Conservation (phyloP, 2,329 filamentous ascomycete genomes). For the Neospermospora avenae region DNA sequence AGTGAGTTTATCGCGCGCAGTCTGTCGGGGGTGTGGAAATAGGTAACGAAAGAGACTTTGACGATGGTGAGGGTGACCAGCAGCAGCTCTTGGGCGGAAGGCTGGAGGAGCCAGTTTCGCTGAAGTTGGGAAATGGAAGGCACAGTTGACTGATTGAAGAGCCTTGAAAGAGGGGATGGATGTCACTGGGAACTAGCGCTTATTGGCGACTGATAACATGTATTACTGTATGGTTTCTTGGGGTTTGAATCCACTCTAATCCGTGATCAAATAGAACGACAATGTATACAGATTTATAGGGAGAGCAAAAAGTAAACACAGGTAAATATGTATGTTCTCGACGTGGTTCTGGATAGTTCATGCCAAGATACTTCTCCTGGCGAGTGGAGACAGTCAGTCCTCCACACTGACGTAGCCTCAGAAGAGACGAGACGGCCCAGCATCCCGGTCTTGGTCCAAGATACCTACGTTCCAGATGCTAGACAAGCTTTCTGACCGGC, state of each 20-base stretch:
- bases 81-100: slow-evolving; percentile 24
- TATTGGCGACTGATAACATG: slow-evolving; percentile 1
- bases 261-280: no score
- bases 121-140: slow-evolving; percentile 4
- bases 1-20: slow-evolving; percentile 63
- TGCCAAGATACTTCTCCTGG: not conserved
- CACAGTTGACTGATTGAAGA: not conserved
- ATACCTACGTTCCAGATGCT: not conserved
- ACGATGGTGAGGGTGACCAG: slow-evolving; percentile 39
- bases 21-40: slow-evolving; percentile 61
- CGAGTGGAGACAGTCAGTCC: not conserved
- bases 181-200: slow-evolving; percentile 5
- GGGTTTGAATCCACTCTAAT: no score
- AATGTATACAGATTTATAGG: no score
- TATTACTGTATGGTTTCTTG: no score
- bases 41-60: slow-evolving; percentile 61
- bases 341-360: no score
- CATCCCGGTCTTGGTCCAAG: not conserved
- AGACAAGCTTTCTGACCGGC: not conserved
- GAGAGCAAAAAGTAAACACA: no score
- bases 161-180: not conserved
- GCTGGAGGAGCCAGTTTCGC: slow-evolving; percentile 31
- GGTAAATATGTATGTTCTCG: no score
- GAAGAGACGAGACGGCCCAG: no score
- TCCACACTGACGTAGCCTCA: slow-evolving; percentile 1